Evolutionary conservation across 768 basidiomycete species (phyloP).

Genomic region (Lentinula raphanica): DNA sequence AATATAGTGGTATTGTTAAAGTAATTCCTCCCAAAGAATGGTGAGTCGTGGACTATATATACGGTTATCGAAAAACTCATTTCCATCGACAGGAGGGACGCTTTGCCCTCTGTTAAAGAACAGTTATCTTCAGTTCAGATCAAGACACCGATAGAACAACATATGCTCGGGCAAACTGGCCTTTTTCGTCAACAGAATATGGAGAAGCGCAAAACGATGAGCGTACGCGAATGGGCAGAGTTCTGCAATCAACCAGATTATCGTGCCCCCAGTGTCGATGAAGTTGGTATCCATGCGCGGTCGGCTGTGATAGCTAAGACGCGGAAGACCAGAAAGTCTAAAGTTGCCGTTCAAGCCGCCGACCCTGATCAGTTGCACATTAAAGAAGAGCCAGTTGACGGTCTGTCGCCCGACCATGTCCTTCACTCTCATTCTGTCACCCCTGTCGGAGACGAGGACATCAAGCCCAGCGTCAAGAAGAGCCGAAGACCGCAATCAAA

Average conservation of each 20-base stretch:
- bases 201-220: conserved; percentile 79
- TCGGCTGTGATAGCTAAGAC: conserved; percentile 27
- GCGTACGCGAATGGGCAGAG: conserved; percentile 85
- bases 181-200: conserved; percentile 89
- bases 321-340: conserved; percentile 40
- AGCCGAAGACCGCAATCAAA: conserved; percentile 32
- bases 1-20: conserved; percentile 88
- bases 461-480: conserved; percentile 24
- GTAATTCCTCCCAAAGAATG: conserved; percentile 94
- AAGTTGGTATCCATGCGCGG: conserved; percentile 52
- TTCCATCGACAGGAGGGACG: conserved; percentile 47
- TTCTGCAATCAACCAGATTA: conserved; percentile 67
- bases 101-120: conserved; percentile 66
- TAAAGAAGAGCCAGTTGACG: conserved; percentile 47
- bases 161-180: conserved; percentile 82
- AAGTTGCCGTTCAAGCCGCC: conserved; percentile 29
- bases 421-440: conserved; percentile 4
- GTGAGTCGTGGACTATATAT: conserved; percentile 41
- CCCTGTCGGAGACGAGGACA: conserved; percentile 9
- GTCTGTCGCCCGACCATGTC: conserved; percentile 10
- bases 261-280: conserved; percentile 66
- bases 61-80: conserved; percentile 15
- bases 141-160: conserved; percentile 88
- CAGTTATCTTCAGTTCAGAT: conserved; percentile 75
- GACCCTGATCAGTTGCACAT: conserved; percentile 36